Percentiles rank a stretch among this genome's conserved stretches.
These are phyloP conservation scores for Clarireedia paspali DNA, from an alignment of 2,329 filamentous ascomycete genomes.

Conservation along the genomic window DNA sequence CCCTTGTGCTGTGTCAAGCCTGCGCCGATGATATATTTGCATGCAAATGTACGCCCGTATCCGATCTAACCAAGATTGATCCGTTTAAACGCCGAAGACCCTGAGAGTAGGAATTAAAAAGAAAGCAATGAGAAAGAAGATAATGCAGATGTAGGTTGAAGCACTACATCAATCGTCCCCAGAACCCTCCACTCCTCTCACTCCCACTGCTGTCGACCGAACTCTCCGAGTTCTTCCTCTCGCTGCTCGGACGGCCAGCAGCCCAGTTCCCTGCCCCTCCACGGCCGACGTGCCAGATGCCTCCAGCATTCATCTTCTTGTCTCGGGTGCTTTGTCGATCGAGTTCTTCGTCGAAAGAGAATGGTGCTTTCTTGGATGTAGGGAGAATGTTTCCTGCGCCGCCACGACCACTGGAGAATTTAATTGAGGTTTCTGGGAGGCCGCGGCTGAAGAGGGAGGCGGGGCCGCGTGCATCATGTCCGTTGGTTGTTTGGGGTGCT, in stretches of 20 bases:
- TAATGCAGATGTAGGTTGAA: too few relatives aligned
- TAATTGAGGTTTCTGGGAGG: conserved; percentile 20
- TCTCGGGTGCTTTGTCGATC: conserved; percentile 25
- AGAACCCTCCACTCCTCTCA: neutral
- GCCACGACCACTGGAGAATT: conserved; percentile 26
- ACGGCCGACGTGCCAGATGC: conserved; percentile 24
- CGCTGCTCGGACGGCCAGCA: neutral
- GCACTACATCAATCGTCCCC: neutral
- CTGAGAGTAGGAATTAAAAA: neutral
- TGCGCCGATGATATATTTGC: neutral
- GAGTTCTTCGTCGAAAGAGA: conserved; percentile 30
- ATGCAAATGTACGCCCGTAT: neutral
- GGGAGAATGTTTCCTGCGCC: conserved; percentile 29
- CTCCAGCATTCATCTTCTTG: conserved; percentile 19
- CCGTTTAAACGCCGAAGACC: too few relatives aligned
- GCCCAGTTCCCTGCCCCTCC: conserved; percentile 27
- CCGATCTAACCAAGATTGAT: too few relatives aligned
- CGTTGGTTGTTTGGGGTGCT: conserved; percentile 22
- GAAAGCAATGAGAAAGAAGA: neutral
- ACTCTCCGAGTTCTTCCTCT: conserved; percentile 1
- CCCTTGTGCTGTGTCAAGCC: neutral
- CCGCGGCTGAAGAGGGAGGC: conserved; percentile 24
- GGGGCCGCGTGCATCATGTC: conserved; percentile 21
- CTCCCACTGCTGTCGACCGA: neutral
- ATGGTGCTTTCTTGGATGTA: conserved; percentile 22